These are phyloP conservation scores for Penicillium waksmanii DNA, from an alignment of 495 filamentous ascomycete genomes.

Conservation along the genomic window DNA sequence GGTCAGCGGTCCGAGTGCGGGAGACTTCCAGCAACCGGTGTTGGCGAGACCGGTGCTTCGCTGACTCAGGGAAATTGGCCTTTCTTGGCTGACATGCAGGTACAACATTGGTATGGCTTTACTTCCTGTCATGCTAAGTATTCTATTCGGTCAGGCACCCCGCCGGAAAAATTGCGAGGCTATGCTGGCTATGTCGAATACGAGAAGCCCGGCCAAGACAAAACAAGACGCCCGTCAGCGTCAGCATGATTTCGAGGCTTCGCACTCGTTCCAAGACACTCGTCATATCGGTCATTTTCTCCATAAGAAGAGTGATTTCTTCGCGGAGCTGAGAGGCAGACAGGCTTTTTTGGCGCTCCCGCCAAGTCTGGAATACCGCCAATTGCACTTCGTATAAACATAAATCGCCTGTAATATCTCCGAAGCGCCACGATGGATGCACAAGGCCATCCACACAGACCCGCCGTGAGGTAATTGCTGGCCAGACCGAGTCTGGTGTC, in stretches of 20 bases:
- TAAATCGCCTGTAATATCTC: neutral
- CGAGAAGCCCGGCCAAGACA: neutral
- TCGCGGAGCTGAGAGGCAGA: no score
- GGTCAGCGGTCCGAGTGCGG: slow-evolving; percentile 4
- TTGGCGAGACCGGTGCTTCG: slow-evolving; percentile 1
- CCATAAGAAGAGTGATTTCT: neutral
- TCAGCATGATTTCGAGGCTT: neutral
- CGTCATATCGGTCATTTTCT: neutral
- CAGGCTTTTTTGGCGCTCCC: neutral
- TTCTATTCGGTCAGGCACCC: neutral
- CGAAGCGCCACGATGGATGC: neutral
- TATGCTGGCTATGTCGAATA: neutral
- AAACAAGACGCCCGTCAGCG: neutral
- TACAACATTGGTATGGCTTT: neutral
- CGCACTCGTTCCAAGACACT: neutral
- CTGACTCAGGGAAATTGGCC: neutral
- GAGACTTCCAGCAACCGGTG: neutral
- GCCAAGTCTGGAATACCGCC: neutral
- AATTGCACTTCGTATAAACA: neutral
- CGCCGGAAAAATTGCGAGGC: neutral
- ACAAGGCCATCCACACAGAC: neutral
- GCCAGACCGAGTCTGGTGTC: neutral
- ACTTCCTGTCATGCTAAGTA: neutral
- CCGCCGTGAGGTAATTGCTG: neutral
- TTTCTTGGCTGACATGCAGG: slow-evolving; percentile 4